Evolutionary conservation across 108 stramenopile genomes (phyloP).

Genomic region (Pinguiococcus pyrenoidosus): DNA sequence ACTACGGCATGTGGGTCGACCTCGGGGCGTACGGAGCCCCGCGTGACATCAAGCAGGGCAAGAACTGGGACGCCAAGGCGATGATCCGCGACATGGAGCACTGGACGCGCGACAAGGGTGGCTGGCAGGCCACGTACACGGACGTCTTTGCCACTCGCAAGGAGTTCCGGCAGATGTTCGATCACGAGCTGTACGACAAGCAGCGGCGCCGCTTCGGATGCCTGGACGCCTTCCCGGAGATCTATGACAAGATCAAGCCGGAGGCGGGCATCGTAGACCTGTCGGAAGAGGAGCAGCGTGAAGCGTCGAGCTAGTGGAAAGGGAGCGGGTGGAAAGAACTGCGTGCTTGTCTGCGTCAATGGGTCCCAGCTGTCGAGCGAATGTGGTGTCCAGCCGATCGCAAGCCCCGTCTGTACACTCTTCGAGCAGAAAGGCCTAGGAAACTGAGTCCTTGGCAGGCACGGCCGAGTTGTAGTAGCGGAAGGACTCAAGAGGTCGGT

Average conservation of each 20-base stretch:
- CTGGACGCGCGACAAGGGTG: conserved; percentile 25
- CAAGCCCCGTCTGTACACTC: too few relatives aligned
- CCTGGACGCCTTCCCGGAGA: conserved; percentile 34
- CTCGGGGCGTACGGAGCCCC: conserved; percentile 46
- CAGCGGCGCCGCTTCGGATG: conserved; percentile 19
- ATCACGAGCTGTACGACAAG: conserved; percentile 31
- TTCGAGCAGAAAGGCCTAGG: too few relatives aligned
- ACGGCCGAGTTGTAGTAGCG: too few relatives aligned
- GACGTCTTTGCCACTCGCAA: conserved; percentile 32
- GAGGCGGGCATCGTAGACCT: too few relatives aligned
- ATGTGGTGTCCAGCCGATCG: too few relatives aligned
- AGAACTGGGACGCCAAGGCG: conserved; percentile 29
- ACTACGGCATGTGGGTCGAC: conserved; percentile 44
- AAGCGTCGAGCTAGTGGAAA: too few relatives aligned
- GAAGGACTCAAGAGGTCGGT: too few relatives aligned
- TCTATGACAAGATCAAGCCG: conserved; percentile 47
- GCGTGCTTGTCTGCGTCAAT: too few relatives aligned
- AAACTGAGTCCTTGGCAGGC: too few relatives aligned
- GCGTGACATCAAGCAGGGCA: background rate
- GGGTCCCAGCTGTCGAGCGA: too few relatives aligned
- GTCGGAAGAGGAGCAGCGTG: too few relatives aligned
- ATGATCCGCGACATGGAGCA: conserved; percentile 22
- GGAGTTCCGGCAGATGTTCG: conserved; percentile 45
- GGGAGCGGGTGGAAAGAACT: too few relatives aligned
- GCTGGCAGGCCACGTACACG: conserved; percentile 43